phyloP scores from a whole-genome alignment of 352 stramenopile species.

The Globisporangium sylvaticum region DNA sequence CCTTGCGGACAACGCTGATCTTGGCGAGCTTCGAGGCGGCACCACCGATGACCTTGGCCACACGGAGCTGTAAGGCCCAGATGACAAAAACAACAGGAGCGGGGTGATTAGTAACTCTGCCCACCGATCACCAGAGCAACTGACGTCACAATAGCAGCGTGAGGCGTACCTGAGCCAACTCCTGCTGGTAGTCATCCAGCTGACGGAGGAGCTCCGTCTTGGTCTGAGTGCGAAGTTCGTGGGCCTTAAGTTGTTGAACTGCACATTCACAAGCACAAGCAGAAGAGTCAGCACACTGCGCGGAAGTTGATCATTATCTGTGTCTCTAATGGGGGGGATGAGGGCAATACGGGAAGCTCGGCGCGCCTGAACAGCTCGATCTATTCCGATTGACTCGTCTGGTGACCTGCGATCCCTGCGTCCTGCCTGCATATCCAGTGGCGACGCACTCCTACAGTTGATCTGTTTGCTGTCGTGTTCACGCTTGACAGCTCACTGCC shows the following conservation, averaged over 20 bases:
- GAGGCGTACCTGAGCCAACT: conserved; percentile 84
- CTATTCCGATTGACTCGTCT: neutral
- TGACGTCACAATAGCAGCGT: neutral
- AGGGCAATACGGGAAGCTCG: neutral
- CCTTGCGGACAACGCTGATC: conserved; percentile 99
- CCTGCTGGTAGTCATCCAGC: conserved; percentile 98
- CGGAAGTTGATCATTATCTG: neutral
- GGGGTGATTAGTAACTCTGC: neutral
- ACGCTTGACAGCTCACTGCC: neutral
- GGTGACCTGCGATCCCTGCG: neutral
- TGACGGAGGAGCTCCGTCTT: conserved; percentile 98
- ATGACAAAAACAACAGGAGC: neutral
- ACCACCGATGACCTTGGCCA: conserved; percentile 98
- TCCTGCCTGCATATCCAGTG: neutral
- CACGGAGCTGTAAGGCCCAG: conserved; percentile 82
- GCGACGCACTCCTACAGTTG: neutral
- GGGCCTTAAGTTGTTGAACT: conserved; percentile 94
- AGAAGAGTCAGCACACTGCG: neutral
- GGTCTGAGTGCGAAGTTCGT: conserved; percentile 96
- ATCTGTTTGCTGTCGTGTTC: neutral
- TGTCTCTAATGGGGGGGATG: neutral
- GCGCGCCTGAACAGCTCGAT: neutral
- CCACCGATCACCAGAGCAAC: neutral
- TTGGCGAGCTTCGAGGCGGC: conserved; percentile 99
- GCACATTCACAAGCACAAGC: conserved; percentile 13